Evolutionary conservation across 805 yeast genomes (phyloP), one percentile per base, ranked within the genome.

Genomic region (Priceomyces medius): DNA sequence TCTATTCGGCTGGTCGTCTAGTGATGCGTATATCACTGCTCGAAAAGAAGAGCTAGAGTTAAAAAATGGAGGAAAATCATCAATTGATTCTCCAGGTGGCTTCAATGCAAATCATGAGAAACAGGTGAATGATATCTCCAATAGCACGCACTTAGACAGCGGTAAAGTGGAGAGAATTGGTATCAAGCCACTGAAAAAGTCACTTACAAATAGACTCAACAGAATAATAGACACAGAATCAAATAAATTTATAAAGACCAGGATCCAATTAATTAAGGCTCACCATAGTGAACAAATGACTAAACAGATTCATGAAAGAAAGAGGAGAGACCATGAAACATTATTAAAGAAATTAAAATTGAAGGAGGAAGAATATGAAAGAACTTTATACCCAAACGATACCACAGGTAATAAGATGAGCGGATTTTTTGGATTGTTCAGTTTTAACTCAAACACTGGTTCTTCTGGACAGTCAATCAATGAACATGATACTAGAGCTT

Each of bases 1-100:
- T n/a, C 54, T 70, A 28, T 70, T 70, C 42, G 55, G 64, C 37
- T 70, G 76, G 76, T 66, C 73, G 13, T 66, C 74, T 1, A 62
- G 66, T 21, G 76, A 70, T 36, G 55, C 60, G 8, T 66, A 67
- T 42, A 60, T 70, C 8, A 60, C 57, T 18, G 58, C 59, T 1
- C 51, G 73, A 21, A 61, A 58, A 42, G 43, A 47, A 21, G 64
- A 63, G 35, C 46, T 62, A 16, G 17, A 34, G 16, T 9, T 23
- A 9, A 20, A 28, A 5, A 33, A 20, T 31, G 36, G 31, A n/a
- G 13, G n/a, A 5, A 23, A 29, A 3, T 19, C n/a, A 10, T 23
- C 35, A 12, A 31, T 23, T 35, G 29, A 26, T n/a, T 8, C 17
- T 18, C 13, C 19, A n/a, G 24, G 23, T 18, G n/a, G 23, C 21